Conservation (phyloP, 805 yeast genomes). For the Metschnikowia rubicola region DNA sequence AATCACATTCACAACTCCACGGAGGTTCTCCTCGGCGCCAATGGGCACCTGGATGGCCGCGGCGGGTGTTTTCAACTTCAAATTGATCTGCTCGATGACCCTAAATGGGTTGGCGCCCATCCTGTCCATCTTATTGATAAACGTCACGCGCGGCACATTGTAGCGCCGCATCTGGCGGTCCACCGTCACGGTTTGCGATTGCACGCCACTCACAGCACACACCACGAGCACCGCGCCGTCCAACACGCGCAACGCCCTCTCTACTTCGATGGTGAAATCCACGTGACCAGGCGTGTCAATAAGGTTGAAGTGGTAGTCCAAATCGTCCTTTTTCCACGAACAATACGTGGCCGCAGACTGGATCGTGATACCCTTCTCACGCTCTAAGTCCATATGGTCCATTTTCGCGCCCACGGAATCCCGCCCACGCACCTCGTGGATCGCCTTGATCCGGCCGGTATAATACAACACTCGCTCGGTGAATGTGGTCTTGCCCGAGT, state of each 20-base stretch:
- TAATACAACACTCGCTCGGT: constrained; percentile 95
- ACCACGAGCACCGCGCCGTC: constrained; percentile 98
- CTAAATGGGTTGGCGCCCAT: constrained; percentile 98
- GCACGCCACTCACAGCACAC: constrained; percentile 98
- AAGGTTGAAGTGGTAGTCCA: constrained; percentile 81
- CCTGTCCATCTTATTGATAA: constrained; percentile 97
- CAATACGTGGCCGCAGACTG: constrained; percentile 99
- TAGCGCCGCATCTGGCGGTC: constrained; percentile 99
- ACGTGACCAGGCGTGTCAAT: constrained; percentile 99
- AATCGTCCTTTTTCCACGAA: constrained; percentile 79
- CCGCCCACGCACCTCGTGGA: constrained; percentile 94
- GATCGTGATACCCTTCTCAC: constrained; percentile 98
- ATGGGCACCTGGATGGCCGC: constrained; percentile 98
- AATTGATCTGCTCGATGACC: constrained; percentile 87
- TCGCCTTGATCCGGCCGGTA: constrained; percentile 95
- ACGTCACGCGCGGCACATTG: constrained; percentile 94
- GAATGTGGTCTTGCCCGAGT: constrained; percentile 96
- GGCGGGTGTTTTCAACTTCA: constrained; percentile 86
- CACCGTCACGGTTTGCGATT: constrained; percentile 96
- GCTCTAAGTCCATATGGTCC: constrained; percentile 98
- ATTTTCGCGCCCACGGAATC: constrained; percentile 98
- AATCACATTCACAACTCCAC: constrained; percentile 90
- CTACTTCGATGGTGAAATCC: constrained; percentile 98
- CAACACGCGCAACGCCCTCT: constrained; percentile 94
- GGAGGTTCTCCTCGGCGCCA: constrained; percentile 81